phyloP scores from a whole-genome alignment of 352 stramenopile species.

The Elongisporangium anandrum region DNA sequence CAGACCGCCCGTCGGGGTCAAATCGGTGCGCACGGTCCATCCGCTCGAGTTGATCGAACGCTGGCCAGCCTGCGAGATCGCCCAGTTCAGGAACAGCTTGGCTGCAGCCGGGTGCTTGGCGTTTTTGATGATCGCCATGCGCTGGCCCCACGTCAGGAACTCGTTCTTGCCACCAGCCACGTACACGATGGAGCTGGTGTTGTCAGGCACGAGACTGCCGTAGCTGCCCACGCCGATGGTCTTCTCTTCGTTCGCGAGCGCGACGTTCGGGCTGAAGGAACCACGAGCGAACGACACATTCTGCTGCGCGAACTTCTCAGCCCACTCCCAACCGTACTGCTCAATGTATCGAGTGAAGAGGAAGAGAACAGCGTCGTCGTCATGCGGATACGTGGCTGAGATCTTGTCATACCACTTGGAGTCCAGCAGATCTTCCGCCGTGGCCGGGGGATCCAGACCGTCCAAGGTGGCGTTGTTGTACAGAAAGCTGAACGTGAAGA shows the following conservation, averaged over 20 bases:
- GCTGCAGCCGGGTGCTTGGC: constrained; percentile 18
- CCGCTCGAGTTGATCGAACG: background rate
- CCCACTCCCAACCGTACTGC: constrained; percentile 31
- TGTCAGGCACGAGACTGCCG: constrained; percentile 7
- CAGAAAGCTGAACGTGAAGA: too few relatives aligned
- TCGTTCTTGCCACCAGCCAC: constrained; percentile 16
- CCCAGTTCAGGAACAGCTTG: constrained; percentile 20
- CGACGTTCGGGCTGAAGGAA: too few relatives aligned
- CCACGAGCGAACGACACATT: constrained; percentile 15
- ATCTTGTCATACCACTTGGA: constrained; percentile 30
- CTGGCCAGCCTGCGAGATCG: constrained; percentile 11
- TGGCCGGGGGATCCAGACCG: constrained; percentile 11
- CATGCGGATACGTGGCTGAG: too few relatives aligned
- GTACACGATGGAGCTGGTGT: constrained; percentile 4
- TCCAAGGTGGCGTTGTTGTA: constrained; percentile 23
- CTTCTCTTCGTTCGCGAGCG: constrained; percentile 9
- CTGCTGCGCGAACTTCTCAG: constrained; percentile 16
- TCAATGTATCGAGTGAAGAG: constrained; percentile 36
- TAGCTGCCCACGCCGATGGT: constrained; percentile 15
- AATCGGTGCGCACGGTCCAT: constrained; percentile 8
- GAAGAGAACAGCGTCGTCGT: constrained; percentile 46
- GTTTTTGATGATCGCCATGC: constrained; percentile 26
- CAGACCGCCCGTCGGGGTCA: constrained; percentile 1
- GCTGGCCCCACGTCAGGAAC: constrained; percentile 26
- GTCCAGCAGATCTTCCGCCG: constrained; percentile 24